Evolutionary conservation across 148 eudicot genomes (phyloP).

Genomic region (Amaranthus cruentus): DNA sequence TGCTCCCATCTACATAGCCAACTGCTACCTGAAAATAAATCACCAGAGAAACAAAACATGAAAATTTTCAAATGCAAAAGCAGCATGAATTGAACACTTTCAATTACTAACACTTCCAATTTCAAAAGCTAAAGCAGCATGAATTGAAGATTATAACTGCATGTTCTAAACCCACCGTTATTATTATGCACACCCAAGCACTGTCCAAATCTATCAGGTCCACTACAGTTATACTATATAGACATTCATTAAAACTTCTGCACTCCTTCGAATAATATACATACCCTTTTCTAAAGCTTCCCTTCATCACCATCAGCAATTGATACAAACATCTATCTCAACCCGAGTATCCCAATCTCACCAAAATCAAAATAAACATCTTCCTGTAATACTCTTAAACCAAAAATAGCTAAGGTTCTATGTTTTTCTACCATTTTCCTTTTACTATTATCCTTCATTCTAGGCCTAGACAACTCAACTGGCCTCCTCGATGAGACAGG

Average conservation of each 20-base stretch:
- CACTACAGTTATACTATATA: too few relatives aligned
- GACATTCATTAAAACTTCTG: background rate
- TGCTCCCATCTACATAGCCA: conserved; percentile 95
- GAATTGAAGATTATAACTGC: too few relatives aligned
- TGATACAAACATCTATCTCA: background rate
- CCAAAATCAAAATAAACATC: background rate
- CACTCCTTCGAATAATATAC: background rate
- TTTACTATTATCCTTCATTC: too few relatives aligned
- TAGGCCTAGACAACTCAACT: too few relatives aligned
- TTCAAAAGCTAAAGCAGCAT: background rate
- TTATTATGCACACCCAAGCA: too few relatives aligned
- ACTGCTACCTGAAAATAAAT: conserved; percentile 57
- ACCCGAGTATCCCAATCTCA: background rate
- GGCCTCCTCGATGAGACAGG: too few relatives aligned
- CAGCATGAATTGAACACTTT: background rate
- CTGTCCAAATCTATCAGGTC: too few relatives aligned
- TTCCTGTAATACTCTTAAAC: too few relatives aligned
- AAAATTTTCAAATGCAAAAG: background rate
- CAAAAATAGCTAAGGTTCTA: too few relatives aligned
- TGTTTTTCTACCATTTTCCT: too few relatives aligned
- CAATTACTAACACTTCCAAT: background rate
- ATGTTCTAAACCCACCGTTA: too few relatives aligned
- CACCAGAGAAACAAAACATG: conserved; percentile 3
- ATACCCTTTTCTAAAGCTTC: background rate
- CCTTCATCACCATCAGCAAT: background rate